Base-by-base conservation (phyloP, 2,329 filamentous ascomycete genomes). In the Phoma sp. region DNA sequence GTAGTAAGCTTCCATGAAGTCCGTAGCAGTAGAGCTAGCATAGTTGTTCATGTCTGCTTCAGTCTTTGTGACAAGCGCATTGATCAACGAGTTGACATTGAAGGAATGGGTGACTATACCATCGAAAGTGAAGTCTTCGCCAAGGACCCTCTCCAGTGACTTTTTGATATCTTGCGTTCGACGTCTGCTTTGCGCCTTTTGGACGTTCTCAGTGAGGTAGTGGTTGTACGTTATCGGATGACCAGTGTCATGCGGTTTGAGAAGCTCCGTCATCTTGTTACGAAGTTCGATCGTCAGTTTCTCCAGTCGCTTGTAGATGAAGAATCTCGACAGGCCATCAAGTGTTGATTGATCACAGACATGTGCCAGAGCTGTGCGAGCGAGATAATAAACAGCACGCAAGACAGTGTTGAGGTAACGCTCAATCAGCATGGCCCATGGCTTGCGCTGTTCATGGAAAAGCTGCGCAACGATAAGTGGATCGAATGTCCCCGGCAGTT, bases 221-320 rank as follows among this genome's bases (percentile, higher is more conserved):
- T 75, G 74, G 36, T 77, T 75, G 59, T 76, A 77, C 0, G 73
- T 77, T 37, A 74, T 74, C 0, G 58, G 66, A 33, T 67, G 66
- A 0, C 62, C 54, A 8, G 24, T 43, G 4, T 60, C 37, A 29
- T 68, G 62, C 4, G 61, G 63, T 3, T 48, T 35, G 5, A 69
- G 61, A 6, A 69, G 36, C 19, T 66, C 60, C 0, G 12, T 19
- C 0, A 61, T 53, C 38, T 67, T 66, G 0, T 25, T 33, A 10
- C 48, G 33, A 0, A 69, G 40, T 2, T 51, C 55, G 3, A 6
- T 35, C 3, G 36, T 55, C 0, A 67, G 2, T 0, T 5, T 35
- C 2, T 61, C 55, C 12, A 67, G 29, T 15, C 51, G 10, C 0
- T 39, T 17, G 6, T 47, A 17, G 13, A 64, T 52, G 17, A 62